These are phyloP conservation scores for Pyrenophora graminea DNA, from an alignment of 2,329 filamentous ascomycete genomes.

Conservation along the genomic window DNA sequence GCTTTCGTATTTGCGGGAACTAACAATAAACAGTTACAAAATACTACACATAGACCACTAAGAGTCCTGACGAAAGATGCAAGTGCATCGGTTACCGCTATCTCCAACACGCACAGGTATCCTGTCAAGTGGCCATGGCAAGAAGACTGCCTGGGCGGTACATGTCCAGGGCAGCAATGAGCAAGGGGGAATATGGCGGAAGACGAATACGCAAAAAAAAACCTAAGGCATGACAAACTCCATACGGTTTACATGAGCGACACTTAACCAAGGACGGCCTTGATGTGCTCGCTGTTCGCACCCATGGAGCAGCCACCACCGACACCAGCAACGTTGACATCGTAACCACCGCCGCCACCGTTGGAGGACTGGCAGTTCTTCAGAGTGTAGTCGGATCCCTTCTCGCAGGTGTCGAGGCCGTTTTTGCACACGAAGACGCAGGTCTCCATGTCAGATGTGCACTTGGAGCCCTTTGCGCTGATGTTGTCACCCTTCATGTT, in stretches of 20 bases:
- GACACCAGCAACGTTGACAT: slow-evolving; percentile 30
- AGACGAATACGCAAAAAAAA: slow-evolving; percentile 22
- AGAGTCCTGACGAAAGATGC: slow-evolving; percentile 18
- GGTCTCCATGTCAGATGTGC: slow-evolving; percentile 47
- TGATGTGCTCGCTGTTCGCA: slow-evolving; percentile 30
- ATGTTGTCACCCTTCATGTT: slow-evolving; percentile 52
- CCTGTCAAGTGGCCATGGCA: slow-evolving; percentile 11
- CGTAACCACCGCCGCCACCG: slow-evolving; percentile 38
- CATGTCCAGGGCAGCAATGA: slow-evolving; percentile 22
- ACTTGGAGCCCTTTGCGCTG: slow-evolving; percentile 46
- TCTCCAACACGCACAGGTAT: slow-evolving; percentile 26
- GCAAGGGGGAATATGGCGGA: slow-evolving; percentile 26
- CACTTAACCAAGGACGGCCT: slow-evolving; percentile 31
- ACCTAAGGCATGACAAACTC: slow-evolving; percentile 17
- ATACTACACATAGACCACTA: slow-evolving; percentile 30
- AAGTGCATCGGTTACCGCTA: slow-evolving; percentile 23
- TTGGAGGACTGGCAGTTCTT: slow-evolving; percentile 39
- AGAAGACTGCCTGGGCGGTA: slow-evolving; percentile 11
- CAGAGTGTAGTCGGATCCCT: slow-evolving; percentile 46
- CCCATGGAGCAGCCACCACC: slow-evolving; percentile 43
- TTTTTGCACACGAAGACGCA: slow-evolving; percentile 53
- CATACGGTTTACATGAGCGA: slow-evolving; percentile 8
- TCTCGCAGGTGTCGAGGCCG: slow-evolving; percentile 38
- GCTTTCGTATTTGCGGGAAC: slow-evolving; percentile 10
- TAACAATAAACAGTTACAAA: slow-evolving; percentile 35